A percentile compares a stretch with the other conserved stretches of the same genome.
phyloP scores from a whole-genome alignment of 768 basidiomycete species.

The Boletus vermiculosoides region DNA sequence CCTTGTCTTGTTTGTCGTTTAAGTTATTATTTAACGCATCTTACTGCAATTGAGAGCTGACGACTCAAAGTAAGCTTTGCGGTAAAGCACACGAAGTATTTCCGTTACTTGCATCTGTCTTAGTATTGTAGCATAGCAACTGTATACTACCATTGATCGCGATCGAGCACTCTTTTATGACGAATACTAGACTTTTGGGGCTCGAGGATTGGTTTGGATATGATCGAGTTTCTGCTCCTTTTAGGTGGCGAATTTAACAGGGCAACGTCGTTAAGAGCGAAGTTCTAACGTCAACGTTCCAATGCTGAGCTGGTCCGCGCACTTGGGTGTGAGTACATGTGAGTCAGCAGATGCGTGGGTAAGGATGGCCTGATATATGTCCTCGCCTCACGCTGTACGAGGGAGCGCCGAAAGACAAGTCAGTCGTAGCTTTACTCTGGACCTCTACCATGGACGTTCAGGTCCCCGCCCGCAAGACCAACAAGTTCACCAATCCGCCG shows the following conservation, averaged over 20 bases:
- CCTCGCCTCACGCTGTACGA: not conserved
- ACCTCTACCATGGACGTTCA: constrained; percentile 26
- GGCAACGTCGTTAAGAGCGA: not conserved
- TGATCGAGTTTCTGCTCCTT: not conserved
- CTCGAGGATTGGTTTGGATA: not conserved
- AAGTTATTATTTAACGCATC: constrained; percentile 4
- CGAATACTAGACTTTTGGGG: not conserved
- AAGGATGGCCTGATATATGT: constrained; percentile 18
- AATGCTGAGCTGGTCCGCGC: no score
- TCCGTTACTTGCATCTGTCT: constrained; percentile 10
- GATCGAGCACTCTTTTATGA: constrained; percentile 1
- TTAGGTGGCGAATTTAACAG: not conserved
- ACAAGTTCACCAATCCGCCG: constrained; percentile 57
- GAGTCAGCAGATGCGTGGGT: constrained; percentile 19
- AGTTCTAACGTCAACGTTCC: no score
- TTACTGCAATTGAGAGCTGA: constrained; percentile 2
- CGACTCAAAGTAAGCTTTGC: constrained; percentile 10
- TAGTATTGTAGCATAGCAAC: constrained; percentile 25
- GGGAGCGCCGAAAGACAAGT: not conserved
- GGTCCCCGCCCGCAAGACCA: constrained; percentile 20
- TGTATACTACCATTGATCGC: constrained; percentile 18
- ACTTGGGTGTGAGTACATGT: not conserved
- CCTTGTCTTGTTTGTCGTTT: not conserved
- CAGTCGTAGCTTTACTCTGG: constrained; percentile 4
- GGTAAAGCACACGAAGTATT: constrained; percentile 1